Base-by-base conservation (phyloP, 257 asterid genomes). In the Solanum dulcamara region DNA sequence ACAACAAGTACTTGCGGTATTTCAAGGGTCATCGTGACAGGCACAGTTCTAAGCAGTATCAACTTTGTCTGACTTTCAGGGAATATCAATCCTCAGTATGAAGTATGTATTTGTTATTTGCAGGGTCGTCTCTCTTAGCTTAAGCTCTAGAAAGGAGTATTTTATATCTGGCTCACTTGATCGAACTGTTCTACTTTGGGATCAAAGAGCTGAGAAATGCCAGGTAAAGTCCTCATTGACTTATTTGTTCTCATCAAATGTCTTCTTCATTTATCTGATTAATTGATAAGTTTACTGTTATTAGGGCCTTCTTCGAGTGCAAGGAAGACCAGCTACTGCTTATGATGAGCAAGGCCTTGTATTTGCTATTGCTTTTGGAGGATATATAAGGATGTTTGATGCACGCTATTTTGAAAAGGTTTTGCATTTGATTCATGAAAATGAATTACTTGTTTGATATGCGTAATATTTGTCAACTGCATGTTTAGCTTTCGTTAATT, bases 21-120 rank as follows among this genome's bases (percentile, higher is more conserved):
- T 97, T 97, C 93, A 97, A 93, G 93, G 98, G 99, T 81, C 99
- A 97, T 90, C 99, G 93, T 85, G 99, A 97, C 94, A 97, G 98
- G 99, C 88, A 90, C 46, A n/a, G 55, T 55, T 46, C 80, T 84
- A 42, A 79, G 40, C 83, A 48, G 26, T 28, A 79, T 48, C 44
- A 46, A 79, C 62, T 48, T 79, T 79, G 15, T 79, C 40, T 1
- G 64, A 24, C 75, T 40, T 59, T 17, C 28, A 79, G 46, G 28
- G 68, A 72, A 51, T 51, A 46, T 60, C 55, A 59, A 26, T 80
- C 37, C 51, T 59, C 84, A 57, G 80, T 20, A 59, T 79, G 24
- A 67, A 53, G 75, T 67, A 9, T 60, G 77, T 81, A 32, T 85
- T 38, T 81, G 40, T 53, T 81, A 38, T 85, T 88, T 85, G 67